These are phyloP conservation scores for Pythium scleroteichum DNA, from an alignment of 352 stramenopile species.

Conservation along the genomic window DNA sequence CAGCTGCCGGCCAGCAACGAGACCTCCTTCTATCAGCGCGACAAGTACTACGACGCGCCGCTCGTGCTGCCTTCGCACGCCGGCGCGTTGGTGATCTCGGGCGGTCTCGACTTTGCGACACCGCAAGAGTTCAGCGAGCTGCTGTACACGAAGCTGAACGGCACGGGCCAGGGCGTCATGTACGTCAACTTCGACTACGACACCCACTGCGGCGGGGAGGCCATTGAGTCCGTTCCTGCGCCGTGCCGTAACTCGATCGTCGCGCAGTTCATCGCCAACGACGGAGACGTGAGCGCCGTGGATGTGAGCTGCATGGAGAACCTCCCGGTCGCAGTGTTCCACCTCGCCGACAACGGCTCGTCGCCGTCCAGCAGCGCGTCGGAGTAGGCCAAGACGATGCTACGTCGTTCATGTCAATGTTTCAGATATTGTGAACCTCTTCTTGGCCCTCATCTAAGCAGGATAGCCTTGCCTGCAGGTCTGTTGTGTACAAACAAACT, in stretches of 20 bases:
- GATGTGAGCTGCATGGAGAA: constrained; percentile 23
- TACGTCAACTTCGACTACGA: constrained; percentile 31
- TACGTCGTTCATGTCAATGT: too few species aligned
- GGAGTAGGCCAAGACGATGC: too few species aligned
- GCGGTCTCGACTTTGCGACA: constrained; percentile 30
- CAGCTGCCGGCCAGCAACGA: background rate
- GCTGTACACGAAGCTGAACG: constrained; percentile 19
- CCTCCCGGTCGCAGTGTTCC: constrained; percentile 9
- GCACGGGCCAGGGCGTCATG: constrained; percentile 10
- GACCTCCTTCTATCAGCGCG: constrained; percentile 26
- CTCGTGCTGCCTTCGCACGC: constrained; percentile 16
- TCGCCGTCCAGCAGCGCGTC: too few species aligned
- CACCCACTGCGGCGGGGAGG: constrained; percentile 22
- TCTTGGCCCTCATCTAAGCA: too few species aligned
- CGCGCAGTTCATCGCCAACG: constrained; percentile 23
- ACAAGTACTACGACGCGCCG: constrained; percentile 25
- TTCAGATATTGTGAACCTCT: too few species aligned
- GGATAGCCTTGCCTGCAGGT: too few species aligned
- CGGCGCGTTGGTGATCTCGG: constrained; percentile 27
- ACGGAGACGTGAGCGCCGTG: constrained; percentile 18
- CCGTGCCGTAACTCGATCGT: constrained; percentile 27
- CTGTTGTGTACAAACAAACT: too few species aligned
- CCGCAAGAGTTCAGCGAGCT: constrained; percentile 20
- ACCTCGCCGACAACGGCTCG: background rate
- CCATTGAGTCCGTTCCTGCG: background rate